Evolutionary conservation across 345 rosid species (phyloP).

Genomic region (Ceriops decandra): DNA sequence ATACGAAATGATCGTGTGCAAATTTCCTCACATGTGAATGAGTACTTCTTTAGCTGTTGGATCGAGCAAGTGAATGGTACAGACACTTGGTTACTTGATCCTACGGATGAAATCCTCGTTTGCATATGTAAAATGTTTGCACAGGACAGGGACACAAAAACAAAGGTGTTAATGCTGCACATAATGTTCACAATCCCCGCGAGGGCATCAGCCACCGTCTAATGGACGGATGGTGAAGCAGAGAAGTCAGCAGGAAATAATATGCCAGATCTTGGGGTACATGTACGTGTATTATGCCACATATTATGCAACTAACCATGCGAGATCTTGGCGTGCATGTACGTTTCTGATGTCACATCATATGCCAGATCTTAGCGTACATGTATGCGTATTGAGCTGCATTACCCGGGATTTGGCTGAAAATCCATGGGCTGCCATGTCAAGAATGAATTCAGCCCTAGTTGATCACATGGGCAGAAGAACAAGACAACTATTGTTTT

Average conservation of each 20-base stretch:
- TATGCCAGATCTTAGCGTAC: not conserved
- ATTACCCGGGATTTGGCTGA: not conserved
- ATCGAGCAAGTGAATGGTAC: too few species aligned
- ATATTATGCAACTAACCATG: not conserved
- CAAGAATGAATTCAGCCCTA: not conserved
- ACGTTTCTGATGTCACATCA: not conserved
- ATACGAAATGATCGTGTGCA: too few species aligned
- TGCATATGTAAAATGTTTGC: too few species aligned
- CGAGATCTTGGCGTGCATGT: not conserved
- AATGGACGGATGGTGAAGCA: not conserved
- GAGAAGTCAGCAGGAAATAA: not conserved
- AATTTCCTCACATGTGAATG: too few species aligned
- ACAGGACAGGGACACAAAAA: too few species aligned
- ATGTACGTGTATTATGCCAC: not conserved
- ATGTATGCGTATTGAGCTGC: not conserved
- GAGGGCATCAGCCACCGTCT: not conserved
- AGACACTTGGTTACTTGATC: too few species aligned
- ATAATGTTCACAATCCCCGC: not conserved
- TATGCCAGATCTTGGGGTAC: not conserved
- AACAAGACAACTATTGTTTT: slow-evolving; percentile 10
- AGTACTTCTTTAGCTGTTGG: too few species aligned
- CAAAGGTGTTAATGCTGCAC: not conserved
- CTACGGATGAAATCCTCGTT: too few species aligned
- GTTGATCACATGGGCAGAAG: not conserved
- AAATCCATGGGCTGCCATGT: not conserved